Evolutionary conservation across 23 red algal genomes (phyloP), one percentile per base, ranked within the genome.

Genomic region (Pyropia yezoensis): DNA sequence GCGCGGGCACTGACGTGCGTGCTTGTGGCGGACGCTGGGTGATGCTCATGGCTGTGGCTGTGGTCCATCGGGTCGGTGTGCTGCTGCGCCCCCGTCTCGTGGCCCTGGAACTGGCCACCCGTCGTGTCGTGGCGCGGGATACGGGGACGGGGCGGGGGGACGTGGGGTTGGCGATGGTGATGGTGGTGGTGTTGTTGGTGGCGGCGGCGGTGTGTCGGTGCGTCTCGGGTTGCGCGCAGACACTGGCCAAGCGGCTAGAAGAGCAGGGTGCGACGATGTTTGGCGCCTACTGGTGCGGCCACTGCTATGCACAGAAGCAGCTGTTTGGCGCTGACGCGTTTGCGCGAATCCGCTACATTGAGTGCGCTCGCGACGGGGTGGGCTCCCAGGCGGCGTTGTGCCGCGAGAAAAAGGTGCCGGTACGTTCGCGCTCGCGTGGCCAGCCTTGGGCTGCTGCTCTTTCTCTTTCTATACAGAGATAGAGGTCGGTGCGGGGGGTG

Each of bases 221-320:
- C 26, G 22, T 50, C n/a, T n/a, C n/a, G 15, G 9, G 52, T 14
- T n/a, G 47, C n/a, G n/a, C 33, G 11, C 19, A 78, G 83, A 54
- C 67, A 61, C 79, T 89, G 65, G 80, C 85, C 27, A 45, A 82
- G 18, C 76, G 77, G 56, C 62, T 98, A 14, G 66, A 64, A 26
- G 27, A 50, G n/a, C 71, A 80, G 54, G 77, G 83, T 16, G 59
- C 94, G 45, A 85, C 70, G 65, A 91, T 98, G 85, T 98, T 87
- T 62, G 94, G 94, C 29, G 94, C 94, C 24, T 98, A 74, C 49
- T 98, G 94, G 94, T 98, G 94, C 49, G 79, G 73, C 17, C 94
- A 98, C 65, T 98, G 94, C 65, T 78, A 87, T 49, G 82, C 71
- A 26, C 94, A 98, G 53, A 91, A 90, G 28, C 77, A 98, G 52